Base-by-base conservation (phyloP, 495 filamentous ascomycete genomes). In the Penicillium pulvis region DNA sequence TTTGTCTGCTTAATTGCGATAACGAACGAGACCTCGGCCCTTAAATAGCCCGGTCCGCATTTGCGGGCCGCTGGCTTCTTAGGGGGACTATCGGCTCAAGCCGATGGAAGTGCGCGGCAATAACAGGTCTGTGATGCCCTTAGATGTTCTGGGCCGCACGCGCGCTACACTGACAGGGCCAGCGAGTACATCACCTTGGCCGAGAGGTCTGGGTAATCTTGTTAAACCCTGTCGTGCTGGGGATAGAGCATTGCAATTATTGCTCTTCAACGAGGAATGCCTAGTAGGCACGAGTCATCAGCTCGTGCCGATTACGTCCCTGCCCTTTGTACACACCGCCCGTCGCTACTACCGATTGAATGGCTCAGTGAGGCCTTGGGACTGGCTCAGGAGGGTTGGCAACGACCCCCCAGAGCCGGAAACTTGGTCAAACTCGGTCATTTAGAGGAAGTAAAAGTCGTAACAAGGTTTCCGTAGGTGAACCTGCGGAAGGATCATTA, bases 201-300 rank as follows among this genome's bases (percentile, higher is more conserved):
- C 83, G 81, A 79, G 85, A 87, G 84, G 83, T 75, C 76, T 82
- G 81, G 81, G 83, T 87, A 86, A 87, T 87, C 81, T 87, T 87
- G 80, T 87, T 84, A 87, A 87, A 86, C 82, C 83, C 81, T 85
- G 82, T 87, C 81, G 84, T 87, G 81, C 81, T 87, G 82, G 83
- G 83, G 81, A 87, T 87, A 87, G 82, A 87, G 82, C 83, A 87
- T 87, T 88, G 82, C 83, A 87, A 86, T 86, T 87, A 86, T 87
- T 88, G 83, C 85, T 87, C 84, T 87, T 88, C 83, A 87, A 87
- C 81, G 82, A 87, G 83, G 82, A 87, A 87, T 87, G 81, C 83
- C 48, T 51, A 51, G 48, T 51, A 51, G 48, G 48, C 48, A 51
- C 48, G 48, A 51, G 48, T 87, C 81, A 86, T 87, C 81, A 87